phyloP scores from a whole-genome alignment of 139 green algal genomes.

The Dunaliella sp. region DNA sequence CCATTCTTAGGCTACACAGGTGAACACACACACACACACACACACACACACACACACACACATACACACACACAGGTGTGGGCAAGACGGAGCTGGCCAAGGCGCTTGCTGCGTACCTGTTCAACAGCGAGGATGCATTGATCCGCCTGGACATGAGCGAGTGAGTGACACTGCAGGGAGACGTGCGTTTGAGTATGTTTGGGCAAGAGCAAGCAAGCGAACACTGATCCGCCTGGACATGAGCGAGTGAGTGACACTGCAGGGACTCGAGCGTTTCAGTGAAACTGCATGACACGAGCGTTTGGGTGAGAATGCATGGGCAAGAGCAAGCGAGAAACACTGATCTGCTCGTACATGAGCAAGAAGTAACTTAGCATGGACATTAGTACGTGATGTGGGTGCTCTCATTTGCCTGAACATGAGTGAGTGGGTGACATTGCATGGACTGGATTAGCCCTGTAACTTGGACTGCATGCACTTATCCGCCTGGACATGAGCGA shows the following conservation, averaged over 20 bases:
- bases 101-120: slow-evolving; percentile 84
- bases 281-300: slow-evolving; percentile 22
- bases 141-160: slow-evolving; percentile 27
- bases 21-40: too few species aligned
- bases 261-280: too few species aligned
- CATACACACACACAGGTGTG: too few species aligned
- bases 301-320: too few species aligned
- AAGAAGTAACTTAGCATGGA: too few species aligned
- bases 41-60: too few species aligned
- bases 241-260: neutral
- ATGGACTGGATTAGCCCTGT: too few species aligned
- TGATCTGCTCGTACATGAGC: slow-evolving; percentile 40
- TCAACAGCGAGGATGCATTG: slow-evolving; percentile 81
- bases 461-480: slow-evolving; percentile 69
- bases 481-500: slow-evolving; percentile 32
- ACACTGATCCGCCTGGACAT: slow-evolving; percentile 39
- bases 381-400: too few species aligned
- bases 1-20: too few species aligned
- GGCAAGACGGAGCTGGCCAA: slow-evolving; percentile 98
- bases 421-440: neutral
- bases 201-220: too few species aligned
- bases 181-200: too few species aligned
- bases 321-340: slow-evolving; percentile 81
- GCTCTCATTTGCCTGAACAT: slow-evolving; percentile 52
- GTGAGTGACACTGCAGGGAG: too few species aligned